phyloP scores from a whole-genome alignment of 345 rosid species.

The Euphorbia peplus region DNA sequence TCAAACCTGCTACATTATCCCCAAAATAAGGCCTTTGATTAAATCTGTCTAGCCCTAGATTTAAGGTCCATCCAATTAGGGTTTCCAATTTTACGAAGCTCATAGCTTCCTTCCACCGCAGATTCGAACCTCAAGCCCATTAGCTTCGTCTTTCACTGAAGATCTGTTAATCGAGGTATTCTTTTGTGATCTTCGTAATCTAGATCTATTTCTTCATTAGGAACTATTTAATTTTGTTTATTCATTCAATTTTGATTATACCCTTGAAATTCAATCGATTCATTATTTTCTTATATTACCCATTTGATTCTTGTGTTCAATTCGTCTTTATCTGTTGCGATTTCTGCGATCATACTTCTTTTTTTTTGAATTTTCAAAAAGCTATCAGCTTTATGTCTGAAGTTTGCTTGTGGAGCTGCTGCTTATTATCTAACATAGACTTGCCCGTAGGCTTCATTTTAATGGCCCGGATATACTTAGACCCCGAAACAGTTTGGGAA shows the following conservation, averaged over 20 bases:
- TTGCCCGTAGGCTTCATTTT: not conserved
- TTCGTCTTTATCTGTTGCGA: not conserved
- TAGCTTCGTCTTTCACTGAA: slow-evolving; percentile 21
- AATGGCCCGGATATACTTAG: not conserved
- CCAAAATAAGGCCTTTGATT: slow-evolving; percentile 21
- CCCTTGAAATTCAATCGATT: not conserved
- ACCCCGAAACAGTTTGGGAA: not conserved
- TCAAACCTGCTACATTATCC: not conserved
- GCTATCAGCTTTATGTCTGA: not conserved
- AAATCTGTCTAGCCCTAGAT: slow-evolving; percentile 27
- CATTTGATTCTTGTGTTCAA: not conserved
- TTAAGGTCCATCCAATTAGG: slow-evolving; percentile 47
- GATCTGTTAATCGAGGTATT: slow-evolving; percentile 19
- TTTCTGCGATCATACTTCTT: not conserved
- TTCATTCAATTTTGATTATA: slow-evolving; percentile 1
- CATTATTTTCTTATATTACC: not conserved
- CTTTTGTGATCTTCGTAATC: not conserved
- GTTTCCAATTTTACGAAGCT: slow-evolving; percentile 29
- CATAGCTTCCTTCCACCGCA: slow-evolving; percentile 4
- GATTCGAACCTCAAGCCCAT: slow-evolving; percentile 38
- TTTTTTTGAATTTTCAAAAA: not conserved
- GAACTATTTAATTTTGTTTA: not conserved
- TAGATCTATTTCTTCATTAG: not conserved
- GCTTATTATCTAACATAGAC: not conserved
- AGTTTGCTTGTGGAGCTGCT: not conserved